Base-by-base conservation (phyloP, 192 early-diverging fungal species). In the Spinellus fusiger region DNA sequence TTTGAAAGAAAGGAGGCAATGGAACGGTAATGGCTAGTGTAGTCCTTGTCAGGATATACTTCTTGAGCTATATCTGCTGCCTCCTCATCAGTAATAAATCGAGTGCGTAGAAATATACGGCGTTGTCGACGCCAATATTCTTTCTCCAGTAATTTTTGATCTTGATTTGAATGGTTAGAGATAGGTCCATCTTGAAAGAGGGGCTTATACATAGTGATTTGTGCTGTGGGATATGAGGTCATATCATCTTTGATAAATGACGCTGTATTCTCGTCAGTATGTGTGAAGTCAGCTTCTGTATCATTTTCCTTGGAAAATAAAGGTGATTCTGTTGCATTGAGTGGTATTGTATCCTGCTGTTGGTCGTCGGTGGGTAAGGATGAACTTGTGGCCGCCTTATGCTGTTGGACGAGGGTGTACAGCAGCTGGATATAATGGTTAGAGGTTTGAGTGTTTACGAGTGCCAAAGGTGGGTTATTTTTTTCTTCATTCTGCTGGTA, bases 51-150 rank as follows among this genome's bases (percentile, higher is more conserved):
- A 29, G 37, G 32, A 54, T 63, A 63, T 16, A 63, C 61, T 23
- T 49, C 23, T 33, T 54, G 49, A 10, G 52, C 52, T 9, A 63
- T 29, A 27, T 23, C 15, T 32, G 37, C 27, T 12, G 32, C 61
- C 32, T 63, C 61, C 46, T 63, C 37, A 31, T 47, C 37, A 26
- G 61, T 63, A 54, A 63, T 37, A 26, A 53, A 63, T 54, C 61
- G 31, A 31, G 25, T 63, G 10, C 49, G 52, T 28, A 63, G 32
- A 47, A 63, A 63, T 46, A 54, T 22, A 31, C 61, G 61, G 3
- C 61, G 61, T 23, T 63, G 61, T 22, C 61, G 51, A 28, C 61
- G 49, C 61, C 61, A 63, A 23, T 63, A 63, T 34, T 63, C 61
- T 25, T 28, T 63, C 12, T 63, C 52, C 25, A 38, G 49, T 10